These are phyloP conservation scores for Tympanopsis confertula DNA, from an alignment of 2,329 filamentous ascomycete species.

Conservation along the genomic window DNA sequence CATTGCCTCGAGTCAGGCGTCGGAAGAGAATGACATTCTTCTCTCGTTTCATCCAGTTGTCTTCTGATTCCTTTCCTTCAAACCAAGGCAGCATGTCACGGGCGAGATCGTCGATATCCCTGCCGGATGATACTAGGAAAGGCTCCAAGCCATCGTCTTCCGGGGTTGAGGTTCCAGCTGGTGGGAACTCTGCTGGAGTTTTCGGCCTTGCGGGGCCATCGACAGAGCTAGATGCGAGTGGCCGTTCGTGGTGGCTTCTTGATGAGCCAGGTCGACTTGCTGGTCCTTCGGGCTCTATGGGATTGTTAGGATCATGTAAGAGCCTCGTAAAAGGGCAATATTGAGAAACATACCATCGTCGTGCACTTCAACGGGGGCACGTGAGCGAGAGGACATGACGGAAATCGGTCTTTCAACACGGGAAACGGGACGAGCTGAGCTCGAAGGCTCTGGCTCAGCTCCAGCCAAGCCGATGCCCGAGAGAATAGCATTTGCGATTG, in stretches of 20 bases:
- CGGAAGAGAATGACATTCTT: constrained; percentile 45
- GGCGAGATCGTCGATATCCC: constrained; percentile 48
- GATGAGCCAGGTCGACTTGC: no score
- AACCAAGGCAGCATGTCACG: constrained; percentile 46
- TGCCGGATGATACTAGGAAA: constrained; percentile 40
- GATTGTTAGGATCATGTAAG: no score
- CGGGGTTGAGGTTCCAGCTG: not conserved
- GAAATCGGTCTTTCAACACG: not conserved
- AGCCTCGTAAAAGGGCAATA: no score
- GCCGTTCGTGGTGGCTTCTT: no score
- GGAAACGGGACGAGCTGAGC: not conserved
- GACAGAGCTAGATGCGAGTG: no score
- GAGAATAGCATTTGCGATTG: constrained; percentile 44
- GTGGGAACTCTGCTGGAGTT: no score
- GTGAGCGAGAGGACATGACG: not conserved
- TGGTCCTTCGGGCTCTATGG: no score
- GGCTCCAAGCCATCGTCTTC: constrained; percentile 42
- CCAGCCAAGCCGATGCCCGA: constrained; percentile 29
- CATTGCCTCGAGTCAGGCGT: constrained; percentile 47
- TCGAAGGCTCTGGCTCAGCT: constrained; percentile 5
- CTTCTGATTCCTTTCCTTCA: constrained; percentile 50
- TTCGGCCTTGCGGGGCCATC: no score
- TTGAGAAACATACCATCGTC: constrained; percentile 19
- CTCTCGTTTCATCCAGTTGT: constrained; percentile 51
- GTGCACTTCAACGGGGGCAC: constrained; percentile 19